Base-by-base conservation (phyloP, 192 early-diverging fungal genomes). In the Linnemannia elongata region DNA sequence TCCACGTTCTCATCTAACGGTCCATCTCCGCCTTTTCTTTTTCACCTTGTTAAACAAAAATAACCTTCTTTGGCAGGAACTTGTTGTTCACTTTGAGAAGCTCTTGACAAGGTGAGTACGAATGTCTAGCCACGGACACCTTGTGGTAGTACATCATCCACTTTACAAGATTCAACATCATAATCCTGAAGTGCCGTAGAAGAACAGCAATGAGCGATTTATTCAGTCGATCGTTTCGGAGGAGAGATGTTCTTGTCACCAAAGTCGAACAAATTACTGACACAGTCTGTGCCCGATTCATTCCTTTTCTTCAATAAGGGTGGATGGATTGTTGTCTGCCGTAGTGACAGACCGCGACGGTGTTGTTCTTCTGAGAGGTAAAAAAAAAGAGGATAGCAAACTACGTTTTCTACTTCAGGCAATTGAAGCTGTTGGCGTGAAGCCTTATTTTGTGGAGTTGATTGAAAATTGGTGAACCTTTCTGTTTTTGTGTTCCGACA, bases 261-360 rank as follows among this genome's bases (percentile, higher is more conserved):
- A 60, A 60, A 60, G 55, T n/a, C 15, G 10, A 24, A 30, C n/a
- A 66, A 15, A 66, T 66, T 9, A 60, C 49, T 42, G 27, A 77
- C 66, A 77, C 44, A 41, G 42, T 68, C 39, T 42, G 38, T 41
- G 41, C 17, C 4, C 30, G 44, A 33, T 4, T 42, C 9, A 2
- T 24, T 66, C 22, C 0, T 36, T 57, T 76, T n/a, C 20, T 76
- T 49, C 3, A 36, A 15, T 17, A 75, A 87, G 85, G 49, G 86
- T 84, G 15, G 88, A 90, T 71, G 89, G 91, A 57, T 75, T 93
- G 13, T 78, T 91, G 47, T 91, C 91, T n/a, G 90, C 91, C 30
- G 69, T 93, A 15, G 81, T 94, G 0, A 93, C 93, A 15, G 93
- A 94, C 79, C 77, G 90, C 72, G 93, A 93, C 81, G 93, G 93